Base-by-base conservation (phyloP, 2,329 filamentous ascomycete genomes). In the Clonostachys byssicola region DNA sequence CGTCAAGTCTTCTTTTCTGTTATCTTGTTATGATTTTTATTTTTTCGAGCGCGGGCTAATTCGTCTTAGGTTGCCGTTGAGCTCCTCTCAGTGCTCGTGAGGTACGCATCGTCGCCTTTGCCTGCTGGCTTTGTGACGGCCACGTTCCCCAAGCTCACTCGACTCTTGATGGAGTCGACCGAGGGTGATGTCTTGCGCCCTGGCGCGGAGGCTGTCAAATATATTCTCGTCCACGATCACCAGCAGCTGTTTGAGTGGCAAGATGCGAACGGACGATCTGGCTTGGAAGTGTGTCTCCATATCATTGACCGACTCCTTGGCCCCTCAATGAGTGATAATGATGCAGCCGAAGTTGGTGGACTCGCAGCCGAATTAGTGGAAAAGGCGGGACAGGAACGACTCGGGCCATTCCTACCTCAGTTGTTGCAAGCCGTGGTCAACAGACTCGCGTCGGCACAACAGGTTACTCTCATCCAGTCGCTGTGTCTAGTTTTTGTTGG, bases 331-430 rank as follows among this genome's bases (percentile, higher is more conserved):
- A 88, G 95, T 58, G 94, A 99, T 59, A 90, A 92, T 58, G 89
- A 91, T 16, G 94, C 92, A 6, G 89, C 91, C n/a, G 92, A 99
- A 70, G 92, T 99, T 40, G 94, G 94, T 55, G 90, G 91, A 14
- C 80, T 99, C 53, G 94, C 94, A 5, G 92, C 92, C 2, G 92
- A 96, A 66, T 76, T 99, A 30, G 94, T 99, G 1, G 92, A 97
- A 68, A 96, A 94, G 68, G 94, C 92, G 45, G 94, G 94, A 12
- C 85, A 91, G 36, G 92, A 96, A 62, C 83, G 89, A 47, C 82
- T 99, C 12, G 94, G 94, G 0, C 92, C 92, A 12, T 96, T 90
- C 63, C 77, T 99, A 23, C 85, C 89, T 39, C 89, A 95, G 64
- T 82, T 99, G 18, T 78, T 99, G 5, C 85, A 86, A 57, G 94